Conservation (phyloP, 192 early-diverging fungal genomes). For the Gamsiella multidivaricata region DNA sequence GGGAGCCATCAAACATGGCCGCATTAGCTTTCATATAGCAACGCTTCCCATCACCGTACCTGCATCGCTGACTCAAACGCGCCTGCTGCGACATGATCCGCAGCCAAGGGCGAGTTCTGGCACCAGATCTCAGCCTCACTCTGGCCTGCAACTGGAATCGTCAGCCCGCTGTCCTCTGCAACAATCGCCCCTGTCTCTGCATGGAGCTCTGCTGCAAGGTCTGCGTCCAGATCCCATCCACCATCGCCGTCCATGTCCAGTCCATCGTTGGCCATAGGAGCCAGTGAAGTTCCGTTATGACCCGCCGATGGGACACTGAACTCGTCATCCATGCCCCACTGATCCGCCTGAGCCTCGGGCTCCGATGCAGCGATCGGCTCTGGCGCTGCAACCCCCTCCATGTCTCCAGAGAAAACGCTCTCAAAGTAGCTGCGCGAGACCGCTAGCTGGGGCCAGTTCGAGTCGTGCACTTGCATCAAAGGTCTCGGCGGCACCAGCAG, state of each 20-base stretch:
- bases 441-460: conserved; percentile 93
- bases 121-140: conserved; percentile 56
- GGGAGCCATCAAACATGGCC: too few species aligned
- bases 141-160: conserved; percentile 76
- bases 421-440: conserved; percentile 91
- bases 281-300: conserved; percentile 43
- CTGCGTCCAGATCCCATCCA: conserved; percentile 90
- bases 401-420: conserved; percentile 69
- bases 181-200: conserved; percentile 76
- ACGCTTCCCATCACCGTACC: conserved; percentile 50
- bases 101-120: conserved; percentile 83
- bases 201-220: conserved; percentile 75
- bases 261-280: conserved; percentile 50
- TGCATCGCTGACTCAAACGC: conserved; percentile 96
- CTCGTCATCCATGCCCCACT: conserved; percentile 84
- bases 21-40: background rate
- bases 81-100: conserved; percentile 95
- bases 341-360: conserved; percentile 67
- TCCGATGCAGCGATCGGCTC: conserved; percentile 68
- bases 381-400: conserved; percentile 57
- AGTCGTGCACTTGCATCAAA: conserved; percentile 75
- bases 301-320: conserved; percentile 63
- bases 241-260: conserved; percentile 58
- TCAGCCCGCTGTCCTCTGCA: conserved; percentile 46
- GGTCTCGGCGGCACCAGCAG: conserved; percentile 79